Conservation (phyloP, 2,329 filamentous ascomycete species). For the Alternaria atra region DNA sequence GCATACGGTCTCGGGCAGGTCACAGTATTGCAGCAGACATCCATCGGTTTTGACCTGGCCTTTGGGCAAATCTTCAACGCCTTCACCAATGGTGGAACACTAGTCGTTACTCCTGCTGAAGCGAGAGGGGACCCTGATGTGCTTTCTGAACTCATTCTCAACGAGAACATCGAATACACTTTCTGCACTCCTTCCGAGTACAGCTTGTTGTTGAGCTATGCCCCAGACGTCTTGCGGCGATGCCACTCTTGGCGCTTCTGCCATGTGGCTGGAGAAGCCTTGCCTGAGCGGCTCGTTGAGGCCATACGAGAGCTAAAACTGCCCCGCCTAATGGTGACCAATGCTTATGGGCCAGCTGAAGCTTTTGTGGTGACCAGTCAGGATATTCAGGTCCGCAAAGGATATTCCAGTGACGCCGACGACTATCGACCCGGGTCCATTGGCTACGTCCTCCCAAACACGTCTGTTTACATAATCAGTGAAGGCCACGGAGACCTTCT, state of each 20-base stretch:
- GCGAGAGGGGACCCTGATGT: conserved; percentile 47
- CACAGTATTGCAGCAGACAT: conserved; percentile 53
- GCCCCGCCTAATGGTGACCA: neutral
- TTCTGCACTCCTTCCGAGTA: conserved; percentile 56
- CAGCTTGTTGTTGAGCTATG: conserved; percentile 32
- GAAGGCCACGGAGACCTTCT: neutral
- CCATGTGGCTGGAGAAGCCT: conserved; percentile 33
- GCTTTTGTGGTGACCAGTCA: too few relatives aligned
- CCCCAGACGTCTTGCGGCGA: conserved; percentile 20
- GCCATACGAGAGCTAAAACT: conserved; percentile 8
- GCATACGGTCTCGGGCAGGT: conserved; percentile 39
- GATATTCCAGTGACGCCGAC: too few relatives aligned
- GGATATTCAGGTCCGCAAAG: too few relatives aligned
- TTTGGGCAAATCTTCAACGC: conserved; percentile 55
- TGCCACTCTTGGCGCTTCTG: conserved; percentile 38
- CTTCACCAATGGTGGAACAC: conserved; percentile 52
- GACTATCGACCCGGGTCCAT: neutral
- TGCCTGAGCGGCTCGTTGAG: neutral
- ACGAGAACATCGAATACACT: conserved; percentile 51
- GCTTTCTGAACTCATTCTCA: conserved; percentile 49
- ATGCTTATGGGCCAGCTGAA: conserved; percentile 32
- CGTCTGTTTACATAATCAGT: neutral
- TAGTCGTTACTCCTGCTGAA: conserved; percentile 47
- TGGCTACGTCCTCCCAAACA: neutral
- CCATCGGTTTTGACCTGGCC: conserved; percentile 55